Evolutionary conservation across 202 grass and related monocot species (phyloP), one percentile per base, ranked within the genome.

Genomic region (Carex sylvatica): DNA sequence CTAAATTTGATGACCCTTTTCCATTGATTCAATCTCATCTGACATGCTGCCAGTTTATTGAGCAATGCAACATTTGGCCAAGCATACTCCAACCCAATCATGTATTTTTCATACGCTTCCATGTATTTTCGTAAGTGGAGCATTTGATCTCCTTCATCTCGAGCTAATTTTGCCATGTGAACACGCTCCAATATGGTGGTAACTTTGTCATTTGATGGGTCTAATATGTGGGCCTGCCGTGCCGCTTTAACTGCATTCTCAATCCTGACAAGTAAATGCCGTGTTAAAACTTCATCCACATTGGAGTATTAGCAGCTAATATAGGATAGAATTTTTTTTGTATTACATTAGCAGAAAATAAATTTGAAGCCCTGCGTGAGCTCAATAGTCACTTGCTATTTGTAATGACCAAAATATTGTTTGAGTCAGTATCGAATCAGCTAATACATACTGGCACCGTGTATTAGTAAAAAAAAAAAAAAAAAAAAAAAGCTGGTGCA

Each of bases 11-110:
- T 74, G 63, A 78, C 87, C 11, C 85, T 85, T 47, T 76, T 85
- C 88, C 85, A 90, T 9, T 81, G 81, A 9, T 69, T 52, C 19
- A 90, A 73, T 79, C 78, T 85, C 10, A 40, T 79, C 26, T 59
- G 23, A 61, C 85, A 90, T 78, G 81, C 82, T 18, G 88, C 81
- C 59, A 85, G 83, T 77, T 87, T 87, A 24, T 83, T 76, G 51
- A 82, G 78, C 15, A 88, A 80, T 61, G 80, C 65, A 18, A 80
- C 46, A 31, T 85, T 91, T 42, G 53, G 22, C 16, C 75, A 53
- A 36, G 85, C 70, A 79, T 81, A 80, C 55, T 84, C 81, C 66
- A 91, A 68, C 23, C 89, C 89, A 80, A 85, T 83, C 15, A 61
- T 51, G 0, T 85, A 90, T 18, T 82, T 78, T 49, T 75, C 8